phyloP scores from a whole-genome alignment of 768 basidiomycete species.

The Hemileccinum rubropunctum region DNA sequence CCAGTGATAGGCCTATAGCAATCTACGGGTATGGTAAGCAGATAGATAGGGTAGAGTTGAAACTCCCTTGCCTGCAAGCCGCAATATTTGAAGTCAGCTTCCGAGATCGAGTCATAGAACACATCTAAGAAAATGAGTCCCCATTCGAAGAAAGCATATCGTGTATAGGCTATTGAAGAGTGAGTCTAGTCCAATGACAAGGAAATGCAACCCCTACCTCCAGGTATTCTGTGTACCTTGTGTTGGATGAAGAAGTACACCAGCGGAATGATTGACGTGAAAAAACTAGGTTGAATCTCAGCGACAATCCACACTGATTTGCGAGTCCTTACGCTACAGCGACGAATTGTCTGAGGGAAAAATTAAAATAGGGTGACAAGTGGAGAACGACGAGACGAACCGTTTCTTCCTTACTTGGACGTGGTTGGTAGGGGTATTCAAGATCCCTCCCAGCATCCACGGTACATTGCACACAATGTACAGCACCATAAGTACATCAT shows the following conservation, averaged over 20 bases:
- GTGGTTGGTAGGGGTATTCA: slow-evolving; percentile 47
- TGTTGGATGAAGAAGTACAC: slow-evolving; percentile 86
- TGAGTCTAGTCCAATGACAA: background rate
- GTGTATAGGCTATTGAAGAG: slow-evolving; percentile 66
- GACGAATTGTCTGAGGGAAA: slow-evolving; percentile 44
- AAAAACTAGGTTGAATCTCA: slow-evolving; percentile 52
- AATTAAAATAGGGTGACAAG: background rate
- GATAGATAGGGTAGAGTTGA: background rate
- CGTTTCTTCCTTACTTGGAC: slow-evolving; percentile 46
- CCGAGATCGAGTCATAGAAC: slow-evolving; percentile 65
- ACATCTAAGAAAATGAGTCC: slow-evolving; percentile 71
- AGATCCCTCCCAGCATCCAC: slow-evolving; percentile 80
- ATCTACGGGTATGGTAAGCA: slow-evolving; percentile 11
- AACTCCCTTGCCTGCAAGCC: slow-evolving; percentile 47
- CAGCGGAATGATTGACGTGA: slow-evolving; percentile 64
- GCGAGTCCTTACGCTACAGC: slow-evolving; percentile 41
- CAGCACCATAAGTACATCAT: slow-evolving; percentile 85
- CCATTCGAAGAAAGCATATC: slow-evolving; percentile 89
- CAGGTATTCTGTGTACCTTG: slow-evolving; percentile 74
- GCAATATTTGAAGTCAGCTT: slow-evolving; percentile 54
- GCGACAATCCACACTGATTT: background rate
- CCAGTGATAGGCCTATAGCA: slow-evolving; percentile 29
- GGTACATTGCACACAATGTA: slow-evolving; percentile 85
- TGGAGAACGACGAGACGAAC: slow-evolving; percentile 34
- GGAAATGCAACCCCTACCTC: slow-evolving; percentile 48